A percentile compares a stretch with the other conserved stretches of the same genome.
Evolutionary conservation across 257 asterid genomes (phyloP).

Genomic region (Solanum clarkiae): DNA sequence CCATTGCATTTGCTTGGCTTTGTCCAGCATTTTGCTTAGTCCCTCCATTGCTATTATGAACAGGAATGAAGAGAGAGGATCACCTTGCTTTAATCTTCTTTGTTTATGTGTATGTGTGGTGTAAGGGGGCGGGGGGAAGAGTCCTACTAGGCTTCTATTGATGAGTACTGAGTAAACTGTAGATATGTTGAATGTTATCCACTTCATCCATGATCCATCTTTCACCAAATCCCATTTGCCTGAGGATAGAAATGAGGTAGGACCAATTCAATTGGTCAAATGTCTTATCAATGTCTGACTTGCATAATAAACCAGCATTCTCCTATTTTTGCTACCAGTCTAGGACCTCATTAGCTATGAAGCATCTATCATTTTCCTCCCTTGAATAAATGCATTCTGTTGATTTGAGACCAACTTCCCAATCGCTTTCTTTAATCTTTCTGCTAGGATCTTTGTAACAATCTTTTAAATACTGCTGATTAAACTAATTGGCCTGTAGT

Average conservation of each 20-base stretch:
- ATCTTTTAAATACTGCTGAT: background rate
- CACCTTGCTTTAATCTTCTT: background rate
- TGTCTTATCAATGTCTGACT: background rate
- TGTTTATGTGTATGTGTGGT: too few species aligned
- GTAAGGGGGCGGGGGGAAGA: background rate
- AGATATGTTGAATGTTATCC: background rate
- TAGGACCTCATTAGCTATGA: background rate
- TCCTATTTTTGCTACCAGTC: background rate
- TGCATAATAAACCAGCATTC: background rate
- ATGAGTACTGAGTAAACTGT: background rate
- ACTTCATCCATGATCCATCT: background rate
- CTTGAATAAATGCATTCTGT: background rate
- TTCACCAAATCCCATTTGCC: background rate
- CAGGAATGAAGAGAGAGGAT: background rate
- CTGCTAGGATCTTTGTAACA: background rate
- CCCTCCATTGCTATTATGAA: background rate
- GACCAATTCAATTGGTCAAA: background rate
- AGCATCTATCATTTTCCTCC: background rate
- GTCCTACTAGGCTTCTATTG: background rate
- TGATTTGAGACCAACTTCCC: background rate
- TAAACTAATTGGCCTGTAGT: too few species aligned
- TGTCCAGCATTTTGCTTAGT: background rate
- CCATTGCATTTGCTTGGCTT: background rate
- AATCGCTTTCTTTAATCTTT: background rate
- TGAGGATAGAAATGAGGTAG: background rate